These are phyloP conservation scores for Lachancea meyersii DNA, from an alignment of 805 yeast species.

Conservation along the genomic window DNA sequence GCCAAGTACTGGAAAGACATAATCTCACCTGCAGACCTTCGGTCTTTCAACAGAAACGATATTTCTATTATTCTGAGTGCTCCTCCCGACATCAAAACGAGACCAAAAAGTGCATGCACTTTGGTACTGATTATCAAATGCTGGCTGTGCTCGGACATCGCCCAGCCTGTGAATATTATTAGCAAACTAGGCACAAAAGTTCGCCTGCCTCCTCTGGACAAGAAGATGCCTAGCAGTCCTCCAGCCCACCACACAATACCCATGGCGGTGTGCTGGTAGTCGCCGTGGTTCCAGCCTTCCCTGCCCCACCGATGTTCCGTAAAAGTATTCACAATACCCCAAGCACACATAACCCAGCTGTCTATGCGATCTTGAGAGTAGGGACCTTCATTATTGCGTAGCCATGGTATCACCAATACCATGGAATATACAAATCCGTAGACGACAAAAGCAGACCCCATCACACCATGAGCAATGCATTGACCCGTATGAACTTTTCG, in stretches of 20 bases:
- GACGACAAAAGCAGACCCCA: slow-evolving; percentile 82
- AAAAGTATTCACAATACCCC: slow-evolving; percentile 94
- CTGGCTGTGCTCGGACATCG: slow-evolving; percentile 89
- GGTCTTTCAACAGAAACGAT: slow-evolving; percentile 65
- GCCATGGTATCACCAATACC: slow-evolving; percentile 70
- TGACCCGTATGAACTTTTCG: slow-evolving; percentile 81
- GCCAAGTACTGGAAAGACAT: slow-evolving; percentile 80
- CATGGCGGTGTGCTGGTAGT: slow-evolving; percentile 93
- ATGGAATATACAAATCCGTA: slow-evolving; percentile 69
- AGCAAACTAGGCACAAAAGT: slow-evolving; percentile 76
- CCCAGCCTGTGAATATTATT: slow-evolving; percentile 84
- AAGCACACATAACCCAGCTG: slow-evolving; percentile 66
- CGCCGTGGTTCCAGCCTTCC: slow-evolving; percentile 87
- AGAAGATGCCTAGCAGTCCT: slow-evolving; percentile 76
- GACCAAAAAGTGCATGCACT: slow-evolving; percentile 83
- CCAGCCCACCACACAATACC: slow-evolving; percentile 97
- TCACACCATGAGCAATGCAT: slow-evolving; percentile 93
- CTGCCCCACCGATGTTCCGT: slow-evolving; percentile 95
- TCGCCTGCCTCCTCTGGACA: slow-evolving; percentile 62
- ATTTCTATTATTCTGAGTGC: slow-evolving; percentile 71
- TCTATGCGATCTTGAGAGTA: slow-evolving; percentile 83
- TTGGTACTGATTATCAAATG: slow-evolving; percentile 69
- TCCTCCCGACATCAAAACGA: slow-evolving; percentile 75
- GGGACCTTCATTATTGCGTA: slow-evolving; percentile 45
- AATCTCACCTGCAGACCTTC: slow-evolving; percentile 42